These are phyloP conservation scores for Cucurbita argyrosperma DNA, from an alignment of 306 rosid species.

Conservation along the genomic window DNA sequence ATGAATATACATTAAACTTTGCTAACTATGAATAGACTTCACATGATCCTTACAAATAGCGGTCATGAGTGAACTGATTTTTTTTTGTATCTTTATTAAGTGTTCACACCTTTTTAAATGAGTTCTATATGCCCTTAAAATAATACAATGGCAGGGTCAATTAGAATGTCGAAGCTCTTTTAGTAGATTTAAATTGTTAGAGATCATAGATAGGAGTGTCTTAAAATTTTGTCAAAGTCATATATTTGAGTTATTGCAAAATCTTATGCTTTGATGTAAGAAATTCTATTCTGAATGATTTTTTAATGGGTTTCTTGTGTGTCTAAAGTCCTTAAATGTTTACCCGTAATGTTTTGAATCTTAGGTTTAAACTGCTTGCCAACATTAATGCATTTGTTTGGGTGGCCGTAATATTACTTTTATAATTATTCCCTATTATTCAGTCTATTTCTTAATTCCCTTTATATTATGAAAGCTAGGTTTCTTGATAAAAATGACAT, in stretches of 20 bases:
- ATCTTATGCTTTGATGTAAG: not conserved
- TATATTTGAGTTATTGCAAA: not conserved
- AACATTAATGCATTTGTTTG: not conserved
- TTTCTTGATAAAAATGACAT: not conserved
- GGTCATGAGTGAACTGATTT: no score
- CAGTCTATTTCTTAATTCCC: not conserved
- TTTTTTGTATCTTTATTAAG: not conserved
- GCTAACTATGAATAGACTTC: not conserved
- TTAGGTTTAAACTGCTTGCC: not conserved
- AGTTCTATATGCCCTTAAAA: not conserved
- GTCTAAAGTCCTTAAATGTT: not conserved
- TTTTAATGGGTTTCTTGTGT: not conserved
- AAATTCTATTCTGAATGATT: not conserved
- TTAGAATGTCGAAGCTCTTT: not conserved
- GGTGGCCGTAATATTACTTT: not conserved
- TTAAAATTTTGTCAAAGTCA: not conserved
- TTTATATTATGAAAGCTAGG: not conserved
- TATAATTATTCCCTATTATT: not conserved
- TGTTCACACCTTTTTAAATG: not conserved
- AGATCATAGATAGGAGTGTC: not conserved
- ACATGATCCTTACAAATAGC: no score
- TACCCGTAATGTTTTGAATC: not conserved
- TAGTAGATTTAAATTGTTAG: not conserved
- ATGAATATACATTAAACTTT: constrained; percentile 7
- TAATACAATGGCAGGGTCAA: not conserved